Evolutionary conservation across 345 rosid genomes (phyloP).

Genomic region (Eucalyptus rudis): DNA sequence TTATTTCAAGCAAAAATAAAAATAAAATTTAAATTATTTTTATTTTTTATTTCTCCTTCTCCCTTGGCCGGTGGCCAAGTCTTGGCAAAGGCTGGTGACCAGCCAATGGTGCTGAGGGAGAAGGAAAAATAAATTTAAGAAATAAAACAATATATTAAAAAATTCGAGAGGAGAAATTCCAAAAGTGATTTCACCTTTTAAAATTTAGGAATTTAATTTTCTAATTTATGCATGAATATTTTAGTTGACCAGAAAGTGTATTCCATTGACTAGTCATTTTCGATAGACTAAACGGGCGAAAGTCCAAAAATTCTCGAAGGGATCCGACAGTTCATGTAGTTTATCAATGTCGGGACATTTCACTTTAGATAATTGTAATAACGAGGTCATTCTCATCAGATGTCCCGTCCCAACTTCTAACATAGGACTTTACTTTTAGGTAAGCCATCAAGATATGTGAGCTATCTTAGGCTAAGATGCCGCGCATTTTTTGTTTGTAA

Average conservation of each 20-base stretch:
- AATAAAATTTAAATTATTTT: too few relatives aligned
- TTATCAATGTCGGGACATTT: neutral
- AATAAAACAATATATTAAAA: too few relatives aligned
- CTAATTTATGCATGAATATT: too few relatives aligned
- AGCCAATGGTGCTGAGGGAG: neutral
- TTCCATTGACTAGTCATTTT: too few relatives aligned
- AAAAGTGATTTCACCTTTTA: neutral
- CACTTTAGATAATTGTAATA: neutral
- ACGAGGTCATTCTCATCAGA: neutral
- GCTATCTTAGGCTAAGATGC: neutral
- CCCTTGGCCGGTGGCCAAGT: accelerated
- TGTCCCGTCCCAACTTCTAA: neutral
- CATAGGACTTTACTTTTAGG: neutral
- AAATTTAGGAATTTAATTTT: neutral
- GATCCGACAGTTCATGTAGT: neutral
- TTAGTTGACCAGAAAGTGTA: neutral
- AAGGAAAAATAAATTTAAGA: too few relatives aligned
- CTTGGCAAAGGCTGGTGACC: accelerated
- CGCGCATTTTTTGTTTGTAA: neutral
- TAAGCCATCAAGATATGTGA: neutral
- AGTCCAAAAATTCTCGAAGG: neutral
- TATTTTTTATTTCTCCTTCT: neutral
- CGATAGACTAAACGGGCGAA: neutral
- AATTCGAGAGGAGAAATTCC: neutral
- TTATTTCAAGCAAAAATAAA: neutral